phyloP scores from a whole-genome alignment of 805 yeast species.

The Starmerella powellii region DNA sequence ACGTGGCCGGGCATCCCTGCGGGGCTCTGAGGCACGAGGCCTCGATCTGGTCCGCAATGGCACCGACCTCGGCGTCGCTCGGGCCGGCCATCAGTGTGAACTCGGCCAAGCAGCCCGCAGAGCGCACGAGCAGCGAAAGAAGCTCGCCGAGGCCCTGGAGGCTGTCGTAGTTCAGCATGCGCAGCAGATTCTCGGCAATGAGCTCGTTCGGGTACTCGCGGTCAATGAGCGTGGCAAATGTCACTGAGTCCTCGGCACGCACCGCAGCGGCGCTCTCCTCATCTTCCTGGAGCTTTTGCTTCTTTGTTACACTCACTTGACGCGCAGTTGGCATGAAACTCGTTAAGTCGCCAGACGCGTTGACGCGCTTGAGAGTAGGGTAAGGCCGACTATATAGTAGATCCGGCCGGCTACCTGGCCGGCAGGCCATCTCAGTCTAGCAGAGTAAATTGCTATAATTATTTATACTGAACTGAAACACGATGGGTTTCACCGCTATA shows the following conservation, averaged over 20 bases:
- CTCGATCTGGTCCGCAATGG: conserved; percentile 6
- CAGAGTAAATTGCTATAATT: too few species aligned
- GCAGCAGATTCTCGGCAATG: conserved; percentile 18
- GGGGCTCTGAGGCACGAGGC: conserved; percentile 4
- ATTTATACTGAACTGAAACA: too few species aligned
- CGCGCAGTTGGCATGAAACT: conserved; percentile 7
- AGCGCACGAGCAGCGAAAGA: conserved; percentile 9
- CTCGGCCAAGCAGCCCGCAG: conserved; percentile 15
- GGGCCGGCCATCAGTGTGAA: conserved; percentile 4
- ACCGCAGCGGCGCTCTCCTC: neutral
- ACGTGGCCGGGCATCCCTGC: conserved; percentile 13
- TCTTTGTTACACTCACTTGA: neutral
- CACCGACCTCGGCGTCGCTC: neutral
- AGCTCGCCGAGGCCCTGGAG: conserved; percentile 19
- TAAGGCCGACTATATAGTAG: too few species aligned
- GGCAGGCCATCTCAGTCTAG: too few species aligned
- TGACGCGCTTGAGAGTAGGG: too few species aligned
- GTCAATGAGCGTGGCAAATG: conserved; percentile 18
- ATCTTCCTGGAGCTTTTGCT: conserved; percentile 1
- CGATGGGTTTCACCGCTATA: too few species aligned
- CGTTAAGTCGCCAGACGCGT: conserved; percentile 1
- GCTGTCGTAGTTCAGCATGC: conserved; percentile 20
- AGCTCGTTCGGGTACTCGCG: conserved; percentile 16
- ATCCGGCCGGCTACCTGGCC: too few species aligned
- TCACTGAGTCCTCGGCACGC: conserved; percentile 8